Evolutionary conservation across 192 early-diverging fungal genomes (phyloP).

Genomic region (Podila minutissima): DNA sequence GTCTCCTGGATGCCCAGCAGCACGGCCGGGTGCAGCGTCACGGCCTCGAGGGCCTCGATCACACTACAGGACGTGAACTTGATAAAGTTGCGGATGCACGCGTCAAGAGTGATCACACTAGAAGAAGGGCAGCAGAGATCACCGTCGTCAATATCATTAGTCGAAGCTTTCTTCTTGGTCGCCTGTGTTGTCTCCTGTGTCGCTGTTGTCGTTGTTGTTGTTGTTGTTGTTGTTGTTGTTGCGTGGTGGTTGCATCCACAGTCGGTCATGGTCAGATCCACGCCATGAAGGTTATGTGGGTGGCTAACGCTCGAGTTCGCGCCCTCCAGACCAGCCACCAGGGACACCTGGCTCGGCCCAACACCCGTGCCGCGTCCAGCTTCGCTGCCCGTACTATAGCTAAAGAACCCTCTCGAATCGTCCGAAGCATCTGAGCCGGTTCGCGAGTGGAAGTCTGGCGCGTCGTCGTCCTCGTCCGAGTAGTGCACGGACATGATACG

Average conservation of each 20-base stretch:
- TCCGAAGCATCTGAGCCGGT: neutral
- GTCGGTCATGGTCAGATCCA: conserved; percentile 13
- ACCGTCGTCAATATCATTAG: conserved; percentile 32
- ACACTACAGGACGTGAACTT: conserved; percentile 78
- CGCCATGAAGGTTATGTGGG: neutral
- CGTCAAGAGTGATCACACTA: conserved; percentile 72
- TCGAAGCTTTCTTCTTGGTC: neutral
- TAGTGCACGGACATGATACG: conserved; percentile 25
- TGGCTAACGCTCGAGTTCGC: neutral
- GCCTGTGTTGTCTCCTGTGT: neutral
- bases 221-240: neutral
- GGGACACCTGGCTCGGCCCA: neutral
- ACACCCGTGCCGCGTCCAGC: neutral
- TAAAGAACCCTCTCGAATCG: neutral
- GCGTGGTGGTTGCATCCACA: conserved; percentile 11
- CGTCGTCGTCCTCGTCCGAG: conserved; percentile 22
- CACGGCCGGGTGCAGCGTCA: conserved; percentile 81
- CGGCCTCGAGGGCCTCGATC: conserved; percentile 83
- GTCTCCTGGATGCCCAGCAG: conserved; percentile 74
- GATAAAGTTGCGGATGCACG: conserved; percentile 82
- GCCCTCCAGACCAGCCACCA: neutral
- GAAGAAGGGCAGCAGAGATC: conserved; percentile 51
- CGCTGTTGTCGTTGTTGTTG: neutral
- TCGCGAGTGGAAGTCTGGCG: neutral
- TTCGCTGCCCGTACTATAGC: neutral